A percentile compares a stretch with the other conserved stretches of the same genome.
Evolutionary conservation across 495 filamentous ascomycete genomes (phyloP).

Genomic region (Penicillium turbatum): DNA sequence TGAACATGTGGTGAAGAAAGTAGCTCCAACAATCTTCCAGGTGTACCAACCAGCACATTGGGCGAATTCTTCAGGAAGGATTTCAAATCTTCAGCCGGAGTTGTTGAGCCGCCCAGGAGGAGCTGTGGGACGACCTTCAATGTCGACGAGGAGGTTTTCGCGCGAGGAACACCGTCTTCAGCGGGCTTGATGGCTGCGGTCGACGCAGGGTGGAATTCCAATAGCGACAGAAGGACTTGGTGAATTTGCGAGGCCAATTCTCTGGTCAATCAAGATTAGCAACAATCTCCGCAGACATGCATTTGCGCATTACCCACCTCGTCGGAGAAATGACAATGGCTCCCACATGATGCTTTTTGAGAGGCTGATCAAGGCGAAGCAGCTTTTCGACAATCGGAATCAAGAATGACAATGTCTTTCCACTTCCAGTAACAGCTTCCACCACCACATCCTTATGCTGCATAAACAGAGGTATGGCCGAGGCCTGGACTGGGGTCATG

Average conservation of each 20-base stretch:
- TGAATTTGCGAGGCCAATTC: conserved; percentile 91
- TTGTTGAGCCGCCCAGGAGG: conserved; percentile 79
- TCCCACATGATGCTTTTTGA: conserved; percentile 83
- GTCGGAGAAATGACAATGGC: conserved; percentile 91
- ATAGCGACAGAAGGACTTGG: conserved; percentile 67
- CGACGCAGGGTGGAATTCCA: conserved; percentile 81
- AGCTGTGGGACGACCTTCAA: conserved; percentile 76
- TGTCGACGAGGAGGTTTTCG: conserved; percentile 44
- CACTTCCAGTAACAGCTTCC: conserved; percentile 92
- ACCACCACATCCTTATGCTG: conserved; percentile 96
- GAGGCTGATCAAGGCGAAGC: conserved; percentile 65
- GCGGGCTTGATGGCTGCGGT: conserved; percentile 52
- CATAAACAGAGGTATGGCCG: conserved; percentile 86
- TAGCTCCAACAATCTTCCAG: conserved; percentile 82
- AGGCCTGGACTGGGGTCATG: conserved; percentile 93
- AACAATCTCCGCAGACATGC: neutral
- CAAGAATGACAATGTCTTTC: conserved; percentile 89
- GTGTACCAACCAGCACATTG: conserved; percentile 83
- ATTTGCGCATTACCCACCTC: conserved; percentile 36
- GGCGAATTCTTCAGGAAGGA: conserved; percentile 73
- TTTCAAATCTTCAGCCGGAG: conserved; percentile 79
- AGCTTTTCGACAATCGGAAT: conserved; percentile 86
- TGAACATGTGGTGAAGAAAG: conserved; percentile 89
- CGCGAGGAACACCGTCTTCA: conserved; percentile 52
- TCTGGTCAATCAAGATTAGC: conserved; percentile 35